Conservation (phyloP, 164 flowering plant species). For the Nymphaea thermarum region DNA sequence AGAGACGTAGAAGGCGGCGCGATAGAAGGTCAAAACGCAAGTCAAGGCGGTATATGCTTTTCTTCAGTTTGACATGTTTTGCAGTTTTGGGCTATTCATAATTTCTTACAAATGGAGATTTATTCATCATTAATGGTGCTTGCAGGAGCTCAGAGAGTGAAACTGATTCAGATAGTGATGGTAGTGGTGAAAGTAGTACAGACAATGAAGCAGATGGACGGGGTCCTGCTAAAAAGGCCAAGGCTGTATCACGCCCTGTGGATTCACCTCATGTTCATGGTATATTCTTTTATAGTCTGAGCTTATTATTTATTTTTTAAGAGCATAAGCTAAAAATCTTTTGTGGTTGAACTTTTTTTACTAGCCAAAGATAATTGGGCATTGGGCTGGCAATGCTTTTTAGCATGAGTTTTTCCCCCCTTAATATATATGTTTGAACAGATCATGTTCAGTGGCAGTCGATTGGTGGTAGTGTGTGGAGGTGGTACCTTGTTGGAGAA, state of each 20-base stretch:
- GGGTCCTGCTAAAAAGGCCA: slow-evolving; percentile 25
- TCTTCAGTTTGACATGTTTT: background rate
- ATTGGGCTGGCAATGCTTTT: no score
- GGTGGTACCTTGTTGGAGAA: no score
- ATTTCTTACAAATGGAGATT: background rate
- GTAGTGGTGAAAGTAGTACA: slow-evolving; percentile 20
- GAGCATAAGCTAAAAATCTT: no score
- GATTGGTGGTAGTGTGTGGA: no score
- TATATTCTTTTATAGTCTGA: background rate
- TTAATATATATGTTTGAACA: no score
- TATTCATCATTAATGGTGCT: background rate
- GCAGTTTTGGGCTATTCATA: background rate
- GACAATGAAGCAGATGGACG: slow-evolving; percentile 25
- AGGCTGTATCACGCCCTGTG: slow-evolving; percentile 11
- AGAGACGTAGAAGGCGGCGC: slow-evolving; percentile 52
- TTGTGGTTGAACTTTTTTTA: no score
- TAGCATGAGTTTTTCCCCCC: no score
- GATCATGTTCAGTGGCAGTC: no score
- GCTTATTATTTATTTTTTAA: no score
- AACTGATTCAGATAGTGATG: slow-evolving; percentile 42
- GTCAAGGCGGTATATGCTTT: slow-evolving; percentile 50
- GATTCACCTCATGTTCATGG: slow-evolving; percentile 12
- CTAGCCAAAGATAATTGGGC: no score
- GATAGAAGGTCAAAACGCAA: slow-evolving; percentile 63
- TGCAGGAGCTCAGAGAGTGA: slow-evolving; percentile 42